Base-by-base conservation (phyloP, 345 rosid genomes). In the Trapa incisa region DNA sequence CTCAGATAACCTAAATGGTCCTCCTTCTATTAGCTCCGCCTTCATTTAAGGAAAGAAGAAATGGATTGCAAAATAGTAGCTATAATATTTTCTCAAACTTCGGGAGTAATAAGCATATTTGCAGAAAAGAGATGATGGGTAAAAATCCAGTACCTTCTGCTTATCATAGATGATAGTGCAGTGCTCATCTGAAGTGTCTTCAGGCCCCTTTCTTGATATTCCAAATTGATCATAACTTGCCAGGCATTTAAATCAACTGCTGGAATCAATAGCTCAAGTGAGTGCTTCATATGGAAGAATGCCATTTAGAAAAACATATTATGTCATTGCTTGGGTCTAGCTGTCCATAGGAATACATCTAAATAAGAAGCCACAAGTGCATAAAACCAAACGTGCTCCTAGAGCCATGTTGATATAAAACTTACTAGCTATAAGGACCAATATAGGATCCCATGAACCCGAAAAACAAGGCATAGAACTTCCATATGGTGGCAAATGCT, bases 1-100 rank as follows among this genome's bases (percentile, higher is more conserved):
- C 72, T 91, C 99, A 0, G 99, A 94, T 78, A 94, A 70, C 99
- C 99, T 91, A 82, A 94, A 94, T 7, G 99, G 91, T 73, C 99
- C 99, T 42, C 97, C 97, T 79, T 94, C 99, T 69, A 91, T 74
- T 67, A 89, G 74, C 79, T 89, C 99, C 72, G 91, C 99, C 99
- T 94, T 85, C 80, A 82, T 71, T 78, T 62, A 76, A 39, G 71
- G 71, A 61, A 69, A 70, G 68, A 70, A 5, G 29, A 42, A 50
- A 33, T 65, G 35, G 61, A 77, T 64, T 36, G 43, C 13, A 53
- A 29, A 47, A 35, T 43, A 56, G 15, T 42, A n/a, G 38, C 53
- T n/a, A 54, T n/a, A 54, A 54, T 68, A 37, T 17, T 52, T 64
- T 64, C 52, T 42, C 72, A 48, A 6, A 35, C 45, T 10, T 42